Evolutionary conservation across 768 basidiomycete genomes (phyloP), one percentile per base, ranked within the genome.

Genomic region (Austroboletus festivus): DNA sequence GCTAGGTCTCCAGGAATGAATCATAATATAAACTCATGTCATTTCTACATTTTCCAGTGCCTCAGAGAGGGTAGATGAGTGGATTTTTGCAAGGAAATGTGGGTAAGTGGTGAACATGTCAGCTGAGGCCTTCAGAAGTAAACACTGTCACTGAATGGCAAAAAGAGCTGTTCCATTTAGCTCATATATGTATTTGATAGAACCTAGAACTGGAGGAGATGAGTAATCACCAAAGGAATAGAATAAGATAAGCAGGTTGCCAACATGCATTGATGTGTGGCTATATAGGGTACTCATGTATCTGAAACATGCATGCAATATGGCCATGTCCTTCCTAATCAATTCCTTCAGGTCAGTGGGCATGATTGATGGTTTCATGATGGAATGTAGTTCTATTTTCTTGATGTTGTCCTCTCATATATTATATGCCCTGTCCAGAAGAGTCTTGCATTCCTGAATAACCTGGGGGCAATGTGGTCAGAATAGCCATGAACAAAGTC

Each of bases 371-470:
- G 12, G 12, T 28, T 28, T 28, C n/a, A n/a, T n/a, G n/a, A n/a
- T n/a, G n/a, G n/a, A n/a, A n/a, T n/a, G n/a, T n/a, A n/a, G n/a
- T 5, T 5, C 12, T 12, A 12, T 28, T 5, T 5, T 28, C 5
- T 6, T 12, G 12, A 28, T 28, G 12, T 12, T 28, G 28, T 28
- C 28, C 5, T 28, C 5, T 5, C 7, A 6, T 6, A 28, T 28
- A 12, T 28, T 12, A 24, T 55, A 62, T 3, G 52, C 33, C 4
- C 22, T 46, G 23, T 65, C 57, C 16, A 65, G 57, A 1, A 65
- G 26, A 1, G 20, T 2, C 24, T 63, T 61, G 43, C 54, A 53
- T 33, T 62, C 46, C 0, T 10, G 37, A 18, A 63, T 56, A 1
- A 50, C 44, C 0, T 30, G 21, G 0, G 60, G 56, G 26, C 57